A percentile compares a stretch with the other conserved stretches of the same genome.
These are phyloP conservation scores for Didymella sp. DNA, from an alignment of 2,329 filamentous ascomycete genomes.

Conservation along the genomic window DNA sequence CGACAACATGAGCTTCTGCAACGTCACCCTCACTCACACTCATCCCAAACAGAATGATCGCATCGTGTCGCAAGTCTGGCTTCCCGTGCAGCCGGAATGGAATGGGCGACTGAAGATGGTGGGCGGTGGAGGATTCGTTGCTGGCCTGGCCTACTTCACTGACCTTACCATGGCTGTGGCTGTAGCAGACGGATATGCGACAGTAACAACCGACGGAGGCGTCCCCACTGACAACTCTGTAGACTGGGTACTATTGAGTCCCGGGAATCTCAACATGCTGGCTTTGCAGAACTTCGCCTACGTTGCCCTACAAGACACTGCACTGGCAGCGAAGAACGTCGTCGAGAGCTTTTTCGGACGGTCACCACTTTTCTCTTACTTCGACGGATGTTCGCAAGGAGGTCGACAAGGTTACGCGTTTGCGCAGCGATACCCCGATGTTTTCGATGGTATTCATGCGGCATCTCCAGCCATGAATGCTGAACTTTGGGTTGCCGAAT, in stretches of 20 bases:
- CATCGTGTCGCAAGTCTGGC: conserved; percentile 18
- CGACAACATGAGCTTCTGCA: conserved; percentile 17
- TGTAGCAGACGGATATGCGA: conserved; percentile 33
- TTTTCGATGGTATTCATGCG: conserved; percentile 42
- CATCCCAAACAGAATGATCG: conserved; percentile 24
- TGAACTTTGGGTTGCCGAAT: conserved; percentile 16
- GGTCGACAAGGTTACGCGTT: conserved; percentile 43
- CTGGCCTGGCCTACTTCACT: conserved; percentile 24
- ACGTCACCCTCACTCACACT: conserved; percentile 25
- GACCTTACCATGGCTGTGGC: conserved; percentile 25
- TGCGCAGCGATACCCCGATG: conserved; percentile 42
- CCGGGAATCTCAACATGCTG: conserved; percentile 34
- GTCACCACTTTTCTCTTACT: conserved; percentile 41
- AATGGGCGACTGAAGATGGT: conserved; percentile 34
- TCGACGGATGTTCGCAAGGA: conserved; percentile 45
- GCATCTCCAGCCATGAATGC: conserved; percentile 37
- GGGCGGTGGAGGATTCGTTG: conserved; percentile 32
- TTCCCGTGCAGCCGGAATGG: conserved; percentile 28
- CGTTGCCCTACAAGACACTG: conserved; percentile 41
- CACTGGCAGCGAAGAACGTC: conserved; percentile 27
- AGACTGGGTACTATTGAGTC: conserved; percentile 28
- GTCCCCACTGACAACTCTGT: conserved; percentile 6
- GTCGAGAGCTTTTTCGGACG: conserved; percentile 40
- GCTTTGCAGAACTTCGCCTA: conserved; percentile 47
- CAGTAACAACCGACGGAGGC: conserved; percentile 36